Conservation (phyloP, 495 filamentous ascomycete species). For the Aspergillus funiculosus region DNA sequence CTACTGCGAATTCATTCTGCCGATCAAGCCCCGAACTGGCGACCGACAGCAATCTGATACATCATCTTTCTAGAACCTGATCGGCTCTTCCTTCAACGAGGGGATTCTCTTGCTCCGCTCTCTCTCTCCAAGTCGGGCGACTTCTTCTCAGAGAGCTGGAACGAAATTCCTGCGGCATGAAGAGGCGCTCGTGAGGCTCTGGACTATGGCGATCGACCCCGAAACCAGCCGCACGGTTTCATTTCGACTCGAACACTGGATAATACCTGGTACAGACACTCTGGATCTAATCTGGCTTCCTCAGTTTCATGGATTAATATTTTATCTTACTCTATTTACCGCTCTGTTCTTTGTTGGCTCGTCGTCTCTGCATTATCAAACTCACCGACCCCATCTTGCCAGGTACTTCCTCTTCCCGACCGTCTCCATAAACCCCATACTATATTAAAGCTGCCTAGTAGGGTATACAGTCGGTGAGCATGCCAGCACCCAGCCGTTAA, state of each 20-base stretch:
- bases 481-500: neutral
- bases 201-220: neutral
- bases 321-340: too few relatives aligned
- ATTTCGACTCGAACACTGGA: neutral
- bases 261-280: neutral
- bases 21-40: conserved; percentile 13
- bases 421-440: too few relatives aligned
- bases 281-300: too few relatives aligned
- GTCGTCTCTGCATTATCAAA: conserved; percentile 1
- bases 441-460: too few relatives aligned
- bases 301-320: too few relatives aligned
- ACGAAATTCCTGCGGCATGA: neutral
- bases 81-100: conserved; percentile 20
- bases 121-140: too few relatives aligned
- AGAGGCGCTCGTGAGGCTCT: neutral
- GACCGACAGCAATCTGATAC: conserved; percentile 12
- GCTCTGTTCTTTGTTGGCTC: neutral
- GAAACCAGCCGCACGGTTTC: conserved; percentile 1
- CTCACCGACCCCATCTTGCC: neutral
- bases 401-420: neutral
- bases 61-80: conserved; percentile 23
- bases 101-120: neutral
- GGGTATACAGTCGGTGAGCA: conserved; percentile 8
- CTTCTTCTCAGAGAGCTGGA: neutral
- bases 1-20: conserved; percentile 16